Base-by-base conservation (phyloP, 1,284 basidiomycete species). In the Trichosporon sp. region DNA sequence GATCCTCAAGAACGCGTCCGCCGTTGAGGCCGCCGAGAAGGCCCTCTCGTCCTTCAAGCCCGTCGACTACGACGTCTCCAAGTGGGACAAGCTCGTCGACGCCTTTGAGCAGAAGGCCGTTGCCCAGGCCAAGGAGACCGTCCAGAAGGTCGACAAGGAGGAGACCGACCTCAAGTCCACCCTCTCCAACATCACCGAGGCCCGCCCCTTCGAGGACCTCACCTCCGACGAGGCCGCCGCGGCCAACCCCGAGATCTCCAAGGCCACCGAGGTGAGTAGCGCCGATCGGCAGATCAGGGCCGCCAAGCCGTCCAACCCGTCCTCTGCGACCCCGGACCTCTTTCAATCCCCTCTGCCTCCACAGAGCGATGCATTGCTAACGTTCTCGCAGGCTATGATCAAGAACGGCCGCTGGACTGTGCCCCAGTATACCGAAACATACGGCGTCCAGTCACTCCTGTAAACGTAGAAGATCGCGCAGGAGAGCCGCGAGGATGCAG, bases 361-460 rank as follows among this genome's bases (percentile, higher is more conserved):
- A 31, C 15, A 60, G 29, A 32, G 18, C 12, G 11, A 18, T 23
- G 56, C 27, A 5, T 51, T 11, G 56, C 56, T 60, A 31, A 60
- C 56, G 27, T 29, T 32, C 32, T 60, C 29, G 27, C 94, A 98
- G 86, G 95, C 89, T 78, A 98, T 98, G 95, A 84, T 98, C 79
- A 91, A 92, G 89, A 97, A 99, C 87, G 97, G 97, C 85, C 98
- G 98, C 87, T 99, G 94, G 92, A 92, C 91, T 80, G 93, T 97
- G 69, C 94, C 95, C 78, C 93, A 93, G 35, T 38, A 38, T 12
- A 38, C 35, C 35, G 35, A 38, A 2, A 38, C 35, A 7, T 38
- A 38, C 35, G 35, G 35, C 13, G 35, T 38, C 13, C 35, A 38
- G 35, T 11, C 9, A 7, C 35, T 38, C 35, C 35, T 38, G 9